Evolutionary conservation across 306 rosid genomes (phyloP).

Genomic region (Rosa rugosa): DNA sequence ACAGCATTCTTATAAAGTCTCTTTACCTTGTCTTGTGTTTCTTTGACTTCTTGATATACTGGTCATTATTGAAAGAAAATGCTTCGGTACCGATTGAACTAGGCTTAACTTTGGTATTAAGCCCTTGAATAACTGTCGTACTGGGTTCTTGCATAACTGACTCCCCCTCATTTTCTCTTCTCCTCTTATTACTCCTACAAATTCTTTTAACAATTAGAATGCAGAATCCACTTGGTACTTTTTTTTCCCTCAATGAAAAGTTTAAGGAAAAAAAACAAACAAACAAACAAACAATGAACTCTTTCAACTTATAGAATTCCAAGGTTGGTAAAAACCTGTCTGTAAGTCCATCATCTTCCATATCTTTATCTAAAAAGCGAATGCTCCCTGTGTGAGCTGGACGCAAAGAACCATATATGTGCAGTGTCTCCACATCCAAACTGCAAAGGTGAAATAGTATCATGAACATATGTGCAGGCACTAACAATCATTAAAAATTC

Average conservation of each 20-base stretch:
- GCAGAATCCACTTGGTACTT: background rate
- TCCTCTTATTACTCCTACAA: conserved; percentile 48
- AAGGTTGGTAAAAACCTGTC: conserved; percentile 43
- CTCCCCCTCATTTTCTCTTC: conserved; percentile 42
- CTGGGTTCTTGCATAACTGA: conserved; percentile 12
- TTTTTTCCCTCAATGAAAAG: background rate
- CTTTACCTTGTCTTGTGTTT: conserved; percentile 12
- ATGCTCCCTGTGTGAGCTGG: conserved; percentile 73
- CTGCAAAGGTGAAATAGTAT: conserved; percentile 47
- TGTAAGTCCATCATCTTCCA: conserved; percentile 35
- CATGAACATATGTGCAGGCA: background rate
- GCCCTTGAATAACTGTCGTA: background rate
- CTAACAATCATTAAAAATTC: background rate
- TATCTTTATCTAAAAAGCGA: conserved; percentile 60
- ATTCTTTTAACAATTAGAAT: background rate
- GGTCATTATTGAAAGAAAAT: background rate
- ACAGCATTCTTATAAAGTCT: background rate
- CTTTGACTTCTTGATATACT: conserved; percentile 15
- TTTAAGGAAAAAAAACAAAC: background rate
- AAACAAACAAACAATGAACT: background rate
- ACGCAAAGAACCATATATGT: conserved; percentile 63
- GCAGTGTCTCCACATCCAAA: conserved; percentile 73
- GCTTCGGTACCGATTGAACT: conserved; percentile 3
- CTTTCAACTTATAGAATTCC: background rate
- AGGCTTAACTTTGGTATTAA: background rate